Percentiles rank a stretch among this genome's conserved stretches.
Conservation (phyloP, 129 eudicot species). For the Flaveria brownii region DNA sequence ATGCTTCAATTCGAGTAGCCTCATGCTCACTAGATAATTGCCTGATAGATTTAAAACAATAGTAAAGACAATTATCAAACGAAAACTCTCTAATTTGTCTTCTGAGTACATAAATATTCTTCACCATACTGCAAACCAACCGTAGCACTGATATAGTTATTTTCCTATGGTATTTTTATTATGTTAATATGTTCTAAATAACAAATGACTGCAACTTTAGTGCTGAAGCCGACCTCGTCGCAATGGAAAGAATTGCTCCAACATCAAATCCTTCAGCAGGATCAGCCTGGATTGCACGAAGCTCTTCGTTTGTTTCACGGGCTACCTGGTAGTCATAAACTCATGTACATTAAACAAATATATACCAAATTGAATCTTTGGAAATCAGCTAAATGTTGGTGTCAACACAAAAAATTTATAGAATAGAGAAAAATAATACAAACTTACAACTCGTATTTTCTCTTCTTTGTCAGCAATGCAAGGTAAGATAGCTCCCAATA, state of each 20-base stretch:
- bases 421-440: slow-evolving; percentile 4
- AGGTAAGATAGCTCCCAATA: slow-evolving; percentile 92
- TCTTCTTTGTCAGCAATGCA: slow-evolving; percentile 97
- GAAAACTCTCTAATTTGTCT: slow-evolving; percentile 3
- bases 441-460: slow-evolving; percentile 89
- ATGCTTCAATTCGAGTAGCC: slow-evolving; percentile 95
- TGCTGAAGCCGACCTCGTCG: slow-evolving; percentile 51
- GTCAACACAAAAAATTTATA: not conserved
- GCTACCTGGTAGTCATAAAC: slow-evolving; percentile 62
- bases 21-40: slow-evolving; percentile 90
- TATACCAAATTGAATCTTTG: not conserved
- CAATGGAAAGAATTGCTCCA: slow-evolving; percentile 78
- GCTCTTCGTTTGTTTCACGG: slow-evolving; percentile 94
- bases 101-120: not conserved
- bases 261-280: slow-evolving; percentile 96
- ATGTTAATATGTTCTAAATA: not conserved
- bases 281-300: slow-evolving; percentile 71
- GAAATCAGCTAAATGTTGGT: not conserved
- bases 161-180: not conserved
- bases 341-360: slow-evolving; percentile 16
- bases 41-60: slow-evolving; percentile 44
- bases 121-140: slow-evolving; percentile 17
- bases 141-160: not conserved
- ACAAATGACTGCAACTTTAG: slow-evolving; percentile 9
- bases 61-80: slow-evolving; percentile 30